Base-by-base conservation (phyloP, 768 basidiomycete genomes). In the Scleroderma bovista region DNA sequence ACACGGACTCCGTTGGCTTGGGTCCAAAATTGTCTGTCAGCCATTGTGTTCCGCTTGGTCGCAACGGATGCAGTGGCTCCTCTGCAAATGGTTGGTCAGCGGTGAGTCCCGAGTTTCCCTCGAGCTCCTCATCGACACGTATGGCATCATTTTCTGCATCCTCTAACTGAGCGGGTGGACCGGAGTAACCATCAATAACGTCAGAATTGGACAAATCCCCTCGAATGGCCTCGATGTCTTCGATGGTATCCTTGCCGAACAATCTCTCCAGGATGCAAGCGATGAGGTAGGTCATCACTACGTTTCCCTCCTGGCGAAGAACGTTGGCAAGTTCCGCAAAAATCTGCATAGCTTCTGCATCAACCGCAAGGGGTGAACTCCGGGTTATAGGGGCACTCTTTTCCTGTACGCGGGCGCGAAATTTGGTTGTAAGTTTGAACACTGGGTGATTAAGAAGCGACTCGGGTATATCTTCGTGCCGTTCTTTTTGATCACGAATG, bases 241-340 rank as follows among this genome's bases (percentile, higher is more conserved):
- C 83, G 52, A 89, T 81, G 4, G 89, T 81, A 39, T 86, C 87
- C 57, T 81, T 77, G 56, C 87, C 85, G 62, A 98, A 93, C 42
- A 91, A 74, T n/a, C 84, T 71, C 63, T 95, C 90, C 39, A 93
- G 72, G 42, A 97, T 79, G 61, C 93, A 96, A 0, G 88, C 91
- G 22, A 96, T 80, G 22, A 98, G 80, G 60, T 87, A 96, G 2
- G 91, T 86, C 78, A 91, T 88, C 13, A 82, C 68, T 2, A 73
- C 68, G 46, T 76, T 80, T 37, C 83, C 83, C 56, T 87, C 76
- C 38, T 84, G 76, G 50, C 82, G 76, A 22, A 90, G 75, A 23
- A 81, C 78, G 5, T 60, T 63, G 1, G 80, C 85, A 10, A 90
- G 73, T 50, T 82, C 72, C 1, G 73, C 74, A 54, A 69, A 89